A percentile compares a stretch with the other conserved stretches of the same genome.
Conservation (phyloP, 1,284 basidiomycete species). For the Papiliotrema fonsecae region DNA sequence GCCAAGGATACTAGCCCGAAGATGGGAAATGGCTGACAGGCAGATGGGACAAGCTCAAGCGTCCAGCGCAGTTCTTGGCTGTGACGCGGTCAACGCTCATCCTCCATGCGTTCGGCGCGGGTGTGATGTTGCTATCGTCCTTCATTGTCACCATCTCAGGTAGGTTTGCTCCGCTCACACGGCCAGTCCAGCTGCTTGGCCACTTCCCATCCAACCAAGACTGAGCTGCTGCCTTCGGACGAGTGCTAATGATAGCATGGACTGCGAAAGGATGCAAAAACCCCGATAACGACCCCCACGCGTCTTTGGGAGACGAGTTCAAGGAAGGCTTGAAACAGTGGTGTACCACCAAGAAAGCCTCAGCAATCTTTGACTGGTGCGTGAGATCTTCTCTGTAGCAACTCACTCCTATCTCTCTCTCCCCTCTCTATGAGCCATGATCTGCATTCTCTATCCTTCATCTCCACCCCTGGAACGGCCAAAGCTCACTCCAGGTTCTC, state of each 20-base stretch:
- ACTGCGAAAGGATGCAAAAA: constrained; percentile 68
- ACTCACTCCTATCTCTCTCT: constrained; percentile 13
- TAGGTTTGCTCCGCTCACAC: constrained; percentile 47
- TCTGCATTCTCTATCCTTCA: too few relatives aligned
- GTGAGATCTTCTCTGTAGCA: constrained; percentile 41
- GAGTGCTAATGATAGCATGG: constrained; percentile 13
- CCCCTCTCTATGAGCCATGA: neutral
- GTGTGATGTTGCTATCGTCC: constrained; percentile 67
- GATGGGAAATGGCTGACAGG: too few relatives aligned
- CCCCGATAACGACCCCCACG: constrained; percentile 64
- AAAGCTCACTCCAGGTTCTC: constrained; percentile 64
- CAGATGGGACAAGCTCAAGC: constrained; percentile 62
- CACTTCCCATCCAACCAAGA: too few relatives aligned
- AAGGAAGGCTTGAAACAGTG: constrained; percentile 64
- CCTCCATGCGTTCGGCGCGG: constrained; percentile 62
- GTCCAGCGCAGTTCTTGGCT: constrained; percentile 69
- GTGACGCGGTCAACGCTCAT: constrained; percentile 77
- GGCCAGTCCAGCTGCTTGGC: too few relatives aligned
- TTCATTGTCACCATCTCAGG: constrained; percentile 48
- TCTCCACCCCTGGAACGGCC: too few relatives aligned
- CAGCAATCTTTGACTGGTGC: constrained; percentile 75
- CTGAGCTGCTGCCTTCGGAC: constrained; percentile 49
- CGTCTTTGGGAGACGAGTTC: constrained; percentile 64
- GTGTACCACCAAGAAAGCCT: constrained; percentile 86
- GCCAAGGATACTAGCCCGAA: too few relatives aligned